Evolutionary conservation across 345 rosid species (phyloP).

Genomic region (Syzygium grande): DNA sequence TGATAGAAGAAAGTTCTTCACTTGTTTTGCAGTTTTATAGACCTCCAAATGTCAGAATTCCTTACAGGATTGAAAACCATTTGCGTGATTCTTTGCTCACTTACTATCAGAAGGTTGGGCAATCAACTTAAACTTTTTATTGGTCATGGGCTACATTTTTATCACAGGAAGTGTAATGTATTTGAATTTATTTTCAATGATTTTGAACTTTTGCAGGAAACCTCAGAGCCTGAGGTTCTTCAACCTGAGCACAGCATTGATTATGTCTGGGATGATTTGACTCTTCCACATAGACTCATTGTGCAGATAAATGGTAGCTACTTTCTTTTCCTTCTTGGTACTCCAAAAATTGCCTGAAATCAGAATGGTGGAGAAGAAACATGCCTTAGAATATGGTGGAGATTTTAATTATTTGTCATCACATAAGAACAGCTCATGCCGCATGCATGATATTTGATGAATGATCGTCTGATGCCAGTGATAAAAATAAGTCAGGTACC

Average conservation of each 20-base stretch:
- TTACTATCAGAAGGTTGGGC: conserved; percentile 84
- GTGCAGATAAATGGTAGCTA: conserved; percentile 62
- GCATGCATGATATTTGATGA: background rate
- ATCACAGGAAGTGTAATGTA: background rate
- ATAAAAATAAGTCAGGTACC: background rate
- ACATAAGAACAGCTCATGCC: background rate
- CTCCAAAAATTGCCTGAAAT: background rate
- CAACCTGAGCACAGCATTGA: conserved; percentile 51
- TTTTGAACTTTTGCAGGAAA: conserved; percentile 44
- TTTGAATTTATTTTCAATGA: background rate
- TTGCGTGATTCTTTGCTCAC: conserved; percentile 55
- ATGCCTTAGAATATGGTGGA: background rate
- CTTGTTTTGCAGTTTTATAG: conserved; percentile 66
- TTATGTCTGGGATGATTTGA: conserved; percentile 92
- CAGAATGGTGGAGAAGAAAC: background rate
- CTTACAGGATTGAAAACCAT: conserved; percentile 82
- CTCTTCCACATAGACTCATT: conserved; percentile 79
- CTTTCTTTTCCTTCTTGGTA: background rate
- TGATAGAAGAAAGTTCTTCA: conserved; percentile 80
- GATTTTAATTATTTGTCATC: background rate
- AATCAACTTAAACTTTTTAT: conserved; percentile 9
- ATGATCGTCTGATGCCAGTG: background rate
- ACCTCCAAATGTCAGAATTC: conserved; percentile 60
- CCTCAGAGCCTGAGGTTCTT: conserved; percentile 73
- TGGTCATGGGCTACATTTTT: background rate